Evolutionary conservation across 2,329 filamentous ascomycete genomes (phyloP).

Genomic region (Colletotrichum sp.): DNA sequence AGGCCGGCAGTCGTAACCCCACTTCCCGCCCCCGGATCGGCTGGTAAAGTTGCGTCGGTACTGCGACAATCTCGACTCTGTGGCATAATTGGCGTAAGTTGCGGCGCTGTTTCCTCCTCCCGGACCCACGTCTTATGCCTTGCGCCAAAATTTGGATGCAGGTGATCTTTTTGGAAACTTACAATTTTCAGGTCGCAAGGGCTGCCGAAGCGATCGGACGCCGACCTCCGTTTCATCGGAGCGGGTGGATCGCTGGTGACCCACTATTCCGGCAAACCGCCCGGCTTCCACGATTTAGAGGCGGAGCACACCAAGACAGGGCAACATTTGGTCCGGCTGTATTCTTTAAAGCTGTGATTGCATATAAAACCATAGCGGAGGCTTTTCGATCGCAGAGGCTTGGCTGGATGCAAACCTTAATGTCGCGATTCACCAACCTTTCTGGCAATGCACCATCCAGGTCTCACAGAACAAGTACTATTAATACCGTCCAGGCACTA

Average conservation of each 20-base stretch:
- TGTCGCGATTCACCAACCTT: too few relatives aligned
- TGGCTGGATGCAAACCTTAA: too few relatives aligned
- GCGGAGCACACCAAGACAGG: background rate
- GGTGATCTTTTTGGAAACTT: background rate
- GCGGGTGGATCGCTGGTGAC: background rate
- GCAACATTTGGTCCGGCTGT: background rate
- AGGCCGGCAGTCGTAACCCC: background rate
- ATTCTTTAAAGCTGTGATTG: too few relatives aligned
- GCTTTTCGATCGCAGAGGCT: too few relatives aligned
- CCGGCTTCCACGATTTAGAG: background rate
- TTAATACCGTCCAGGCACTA: too few relatives aligned
- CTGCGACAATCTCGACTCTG: background rate
- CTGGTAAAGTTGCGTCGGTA: background rate
- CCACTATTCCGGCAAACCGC: accelerated
- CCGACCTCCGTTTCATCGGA: background rate
- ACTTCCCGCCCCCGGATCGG: background rate
- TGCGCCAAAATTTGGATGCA: background rate
- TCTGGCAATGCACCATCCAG: too few relatives aligned
- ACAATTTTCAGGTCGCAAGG: background rate
- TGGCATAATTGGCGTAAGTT: background rate
- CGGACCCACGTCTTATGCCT: background rate
- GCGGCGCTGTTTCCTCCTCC: background rate
- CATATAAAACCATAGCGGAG: too few relatives aligned
- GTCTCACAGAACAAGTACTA: too few relatives aligned
- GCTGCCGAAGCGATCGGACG: background rate